phyloP scores from a whole-genome alignment of 2,329 filamentous ascomycete genomes.

The Alternaria ventricosa region DNA sequence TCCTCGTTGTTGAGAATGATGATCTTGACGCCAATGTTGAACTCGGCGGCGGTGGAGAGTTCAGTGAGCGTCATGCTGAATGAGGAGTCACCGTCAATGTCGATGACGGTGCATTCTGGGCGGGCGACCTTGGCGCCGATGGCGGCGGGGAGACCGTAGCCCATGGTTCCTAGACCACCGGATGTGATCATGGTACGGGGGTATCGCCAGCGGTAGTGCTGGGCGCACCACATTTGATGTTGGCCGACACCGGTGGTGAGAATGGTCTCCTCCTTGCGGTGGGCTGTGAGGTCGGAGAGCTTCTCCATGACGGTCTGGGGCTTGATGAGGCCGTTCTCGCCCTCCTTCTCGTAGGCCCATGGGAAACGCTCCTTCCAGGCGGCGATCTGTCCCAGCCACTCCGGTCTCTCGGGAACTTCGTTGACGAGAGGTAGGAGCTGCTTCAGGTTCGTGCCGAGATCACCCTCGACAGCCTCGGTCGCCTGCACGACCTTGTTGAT shows the following conservation, averaged over 20 bases:
- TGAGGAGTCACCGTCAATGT: slow-evolving; percentile 98
- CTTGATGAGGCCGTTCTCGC: slow-evolving; percentile 82
- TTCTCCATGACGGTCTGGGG: slow-evolving; percentile 92
- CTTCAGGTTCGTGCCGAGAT: slow-evolving; percentile 80
- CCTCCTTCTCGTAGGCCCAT: slow-evolving; percentile 81
- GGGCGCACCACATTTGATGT: slow-evolving; percentile 98
- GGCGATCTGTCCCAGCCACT: slow-evolving; percentile 90
- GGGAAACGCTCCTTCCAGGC: slow-evolving; percentile 94
- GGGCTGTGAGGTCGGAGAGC: slow-evolving; percentile 80
- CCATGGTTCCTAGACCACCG: slow-evolving; percentile 95
- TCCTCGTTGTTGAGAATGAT: slow-evolving; percentile 97
- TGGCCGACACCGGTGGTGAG: slow-evolving; percentile 96
- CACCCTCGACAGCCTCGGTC: slow-evolving; percentile 92
- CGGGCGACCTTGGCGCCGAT: slow-evolving; percentile 92
- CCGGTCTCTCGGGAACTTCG: slow-evolving; percentile 69
- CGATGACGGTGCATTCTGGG: slow-evolving; percentile 84
- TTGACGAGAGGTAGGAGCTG: slow-evolving; percentile 76
- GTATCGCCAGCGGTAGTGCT: slow-evolving; percentile 93
- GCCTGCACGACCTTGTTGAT: slow-evolving; percentile 99
- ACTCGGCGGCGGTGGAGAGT: slow-evolving; percentile 89
- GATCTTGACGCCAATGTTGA: slow-evolving; percentile 95
- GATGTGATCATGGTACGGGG: slow-evolving; percentile 96
- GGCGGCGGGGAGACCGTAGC: slow-evolving; percentile 89
- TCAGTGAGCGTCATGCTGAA: slow-evolving; percentile 99
- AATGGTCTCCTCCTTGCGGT: slow-evolving; percentile 82